Conservation (phyloP, 2,329 filamentous ascomycete genomes). For the Pseudocercospora cruenta region DNA sequence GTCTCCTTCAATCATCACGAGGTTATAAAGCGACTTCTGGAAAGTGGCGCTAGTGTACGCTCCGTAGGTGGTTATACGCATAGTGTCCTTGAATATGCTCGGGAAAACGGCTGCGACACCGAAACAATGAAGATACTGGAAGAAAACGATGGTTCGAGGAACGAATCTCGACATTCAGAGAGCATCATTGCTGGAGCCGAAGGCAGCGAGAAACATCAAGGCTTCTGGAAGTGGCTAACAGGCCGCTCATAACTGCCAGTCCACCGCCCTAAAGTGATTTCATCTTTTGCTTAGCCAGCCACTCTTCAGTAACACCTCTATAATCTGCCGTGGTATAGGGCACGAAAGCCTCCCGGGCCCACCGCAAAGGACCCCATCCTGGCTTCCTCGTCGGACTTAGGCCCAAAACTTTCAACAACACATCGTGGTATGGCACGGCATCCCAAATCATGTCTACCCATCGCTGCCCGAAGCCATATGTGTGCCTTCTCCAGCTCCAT, state of each 20-base stretch:
- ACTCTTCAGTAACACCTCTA: constrained; percentile 19
- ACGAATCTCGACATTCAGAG: neutral
- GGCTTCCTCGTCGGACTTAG: constrained; percentile 16
- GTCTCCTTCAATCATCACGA: neutral
- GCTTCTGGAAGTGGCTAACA: neutral
- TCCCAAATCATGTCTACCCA: constrained; percentile 21
- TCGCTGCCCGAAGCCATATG: constrained; percentile 18
- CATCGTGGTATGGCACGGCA: constrained; percentile 19
- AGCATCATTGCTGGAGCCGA: neutral
- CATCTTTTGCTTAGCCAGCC: constrained; percentile 16
- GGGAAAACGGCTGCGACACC: neutral
- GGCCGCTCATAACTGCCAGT: neutral
- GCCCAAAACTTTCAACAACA: constrained; percentile 20
- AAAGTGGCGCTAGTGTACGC: neutral
- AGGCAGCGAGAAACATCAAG: neutral
- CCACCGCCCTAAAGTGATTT: neutral
- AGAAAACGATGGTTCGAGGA: neutral
- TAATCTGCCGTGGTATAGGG: constrained; percentile 20
- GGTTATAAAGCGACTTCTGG: neutral
- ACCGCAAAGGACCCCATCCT: constrained; percentile 7
- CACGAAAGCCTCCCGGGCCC: constrained; percentile 20
- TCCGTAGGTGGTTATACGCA: neutral
- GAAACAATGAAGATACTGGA: neutral
- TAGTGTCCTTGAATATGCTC: neutral
- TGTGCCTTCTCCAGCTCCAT: constrained; percentile 19